Conservation (phyloP, 495 filamentous ascomycete species). For the Corynascus novoguineensis region DNA sequence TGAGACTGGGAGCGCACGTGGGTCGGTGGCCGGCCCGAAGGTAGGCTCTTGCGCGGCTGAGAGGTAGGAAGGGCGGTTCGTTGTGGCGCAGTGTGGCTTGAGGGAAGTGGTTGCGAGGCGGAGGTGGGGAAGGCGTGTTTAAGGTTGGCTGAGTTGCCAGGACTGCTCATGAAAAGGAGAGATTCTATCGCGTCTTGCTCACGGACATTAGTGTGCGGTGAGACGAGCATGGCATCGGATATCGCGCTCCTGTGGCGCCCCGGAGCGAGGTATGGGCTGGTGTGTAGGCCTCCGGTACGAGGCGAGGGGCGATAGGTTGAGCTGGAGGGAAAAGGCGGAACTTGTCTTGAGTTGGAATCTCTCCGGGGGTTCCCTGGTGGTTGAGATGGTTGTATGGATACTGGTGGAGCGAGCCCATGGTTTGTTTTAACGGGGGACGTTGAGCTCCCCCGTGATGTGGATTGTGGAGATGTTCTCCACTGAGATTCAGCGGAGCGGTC, state of each 20-base stretch:
- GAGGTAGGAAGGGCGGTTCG: conserved; percentile 41
- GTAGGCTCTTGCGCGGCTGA: conserved; percentile 41
- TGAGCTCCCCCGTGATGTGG: conserved; percentile 22
- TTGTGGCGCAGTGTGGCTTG: conserved; percentile 9
- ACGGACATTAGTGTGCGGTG: conserved; percentile 48
- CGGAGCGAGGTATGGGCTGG: conserved; percentile 32
- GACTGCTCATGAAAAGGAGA: conserved; percentile 81
- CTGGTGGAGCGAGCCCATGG: conserved; percentile 33
- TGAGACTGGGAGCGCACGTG: conserved; percentile 31
- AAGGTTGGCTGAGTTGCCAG: conserved; percentile 62
- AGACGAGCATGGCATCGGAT: conserved; percentile 55
- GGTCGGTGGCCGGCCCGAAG: conserved; percentile 37
- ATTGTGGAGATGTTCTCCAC: conserved; percentile 17
- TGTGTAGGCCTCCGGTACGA: conserved; percentile 29
- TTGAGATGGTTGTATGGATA: conserved; percentile 33
- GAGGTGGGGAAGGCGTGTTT: conserved; percentile 42
- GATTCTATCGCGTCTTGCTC: conserved; percentile 88
- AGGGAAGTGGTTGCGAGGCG: conserved; percentile 30
- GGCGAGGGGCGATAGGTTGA: conserved; percentile 35
- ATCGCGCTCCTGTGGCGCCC: conserved; percentile 47
- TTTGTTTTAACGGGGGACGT: conserved; percentile 25
- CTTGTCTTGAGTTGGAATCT: conserved; percentile 34
- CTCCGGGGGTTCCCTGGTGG: conserved; percentile 30
- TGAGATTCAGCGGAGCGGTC: conserved; percentile 13
- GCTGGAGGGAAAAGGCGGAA: conserved; percentile 36